Base-by-base conservation (phyloP, 805 yeast species). In the Cyberlindnera amylophila region DNA sequence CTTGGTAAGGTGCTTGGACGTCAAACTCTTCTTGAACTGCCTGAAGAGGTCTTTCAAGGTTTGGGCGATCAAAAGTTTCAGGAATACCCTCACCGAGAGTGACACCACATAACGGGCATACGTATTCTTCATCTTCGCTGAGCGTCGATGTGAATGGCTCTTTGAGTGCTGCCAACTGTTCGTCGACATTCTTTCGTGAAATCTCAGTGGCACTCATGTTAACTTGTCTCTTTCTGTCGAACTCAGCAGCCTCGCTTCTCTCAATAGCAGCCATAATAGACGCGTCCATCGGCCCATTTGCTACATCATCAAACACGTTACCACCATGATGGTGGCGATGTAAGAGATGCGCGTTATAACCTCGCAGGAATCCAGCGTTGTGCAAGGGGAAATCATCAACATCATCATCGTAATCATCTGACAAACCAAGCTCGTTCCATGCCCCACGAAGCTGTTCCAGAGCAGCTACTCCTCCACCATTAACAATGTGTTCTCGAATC, bases 31-130 rank as follows among this genome's bases (percentile, higher is more conserved):
- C 53, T 10, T 57, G 65, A 10, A 66, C 32, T 10, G 53, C 53
- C 23, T 57, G 59, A 40, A 69, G 59, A 3, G 65, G 50, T 5
- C 50, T 52, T 14, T 57, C 59, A 26, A 39, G 16, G 19, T 32
- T 8, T 14, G 24, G 29, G 45, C 61, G 36, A 41, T 55, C 54
- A 49, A 73, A 77, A 14, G 69, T 75, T 1, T 57, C 65, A 0
- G 88, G 85, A 5, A 84, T 75, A 0, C 96, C 96, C 36, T 70
- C 75, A 3, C 93, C 93, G n/a, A 88, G 63, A 3, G 67, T 72
- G 0, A 77, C 73, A 1, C 88, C 90, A 65, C 96, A 88, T 21
- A 83, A 62, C 26, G 75, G 75, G 64, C 96, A 82, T 1, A 71
- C 66, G 4, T 74, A 69, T 10, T 67, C 61, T 27, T 66, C 64